These are phyloP conservation scores for Picochlorum sp. DNA, from an alignment of 139 green algal species.

Conservation along the genomic window DNA sequence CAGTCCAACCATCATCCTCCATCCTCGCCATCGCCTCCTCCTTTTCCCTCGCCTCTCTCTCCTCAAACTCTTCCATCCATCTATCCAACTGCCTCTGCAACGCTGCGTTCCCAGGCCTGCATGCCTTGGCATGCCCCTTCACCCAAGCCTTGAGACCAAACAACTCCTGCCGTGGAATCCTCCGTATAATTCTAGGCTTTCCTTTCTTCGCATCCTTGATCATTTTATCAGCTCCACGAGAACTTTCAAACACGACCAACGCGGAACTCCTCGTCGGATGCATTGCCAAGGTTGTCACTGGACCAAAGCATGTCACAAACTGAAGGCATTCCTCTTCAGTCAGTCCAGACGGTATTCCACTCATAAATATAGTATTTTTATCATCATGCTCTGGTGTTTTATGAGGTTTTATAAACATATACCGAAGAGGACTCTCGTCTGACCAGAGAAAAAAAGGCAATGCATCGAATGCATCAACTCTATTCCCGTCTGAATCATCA, in stretches of 20 bases:
- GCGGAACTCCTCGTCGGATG: conserved; percentile 46
- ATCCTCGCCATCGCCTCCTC: conserved; percentile 33
- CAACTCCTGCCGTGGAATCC: conserved; percentile 10
- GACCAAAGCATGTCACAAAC: conserved; percentile 51
- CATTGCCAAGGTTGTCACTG: conserved; percentile 39
- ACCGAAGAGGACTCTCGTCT: conserved; percentile 1
- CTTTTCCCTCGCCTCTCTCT: conserved; percentile 29
- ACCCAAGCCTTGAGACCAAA: conserved; percentile 59
- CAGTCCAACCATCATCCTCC: conserved; percentile 68
- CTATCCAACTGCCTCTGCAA: conserved; percentile 46
- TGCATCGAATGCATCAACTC: background rate
- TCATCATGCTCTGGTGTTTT: conserved; percentile 10
- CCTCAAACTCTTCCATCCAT: conserved; percentile 59
- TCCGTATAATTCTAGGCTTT: conserved; percentile 11
- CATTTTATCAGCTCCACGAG: conserved; percentile 4
- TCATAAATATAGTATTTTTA: conserved; percentile 36
- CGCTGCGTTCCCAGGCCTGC: conserved; percentile 23
- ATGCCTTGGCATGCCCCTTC: conserved; percentile 43
- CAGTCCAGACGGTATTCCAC: conserved; percentile 36
- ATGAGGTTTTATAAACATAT: conserved; percentile 28
- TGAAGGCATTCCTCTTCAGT: conserved; percentile 30
- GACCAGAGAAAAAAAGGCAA: background rate
- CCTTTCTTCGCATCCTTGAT: conserved; percentile 18
- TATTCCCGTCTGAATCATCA: too few relatives aligned
- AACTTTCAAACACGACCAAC: conserved; percentile 41